Conservation (phyloP, 805 yeast genomes). For the Cyberlindnera xishuangbannaensis region DNA sequence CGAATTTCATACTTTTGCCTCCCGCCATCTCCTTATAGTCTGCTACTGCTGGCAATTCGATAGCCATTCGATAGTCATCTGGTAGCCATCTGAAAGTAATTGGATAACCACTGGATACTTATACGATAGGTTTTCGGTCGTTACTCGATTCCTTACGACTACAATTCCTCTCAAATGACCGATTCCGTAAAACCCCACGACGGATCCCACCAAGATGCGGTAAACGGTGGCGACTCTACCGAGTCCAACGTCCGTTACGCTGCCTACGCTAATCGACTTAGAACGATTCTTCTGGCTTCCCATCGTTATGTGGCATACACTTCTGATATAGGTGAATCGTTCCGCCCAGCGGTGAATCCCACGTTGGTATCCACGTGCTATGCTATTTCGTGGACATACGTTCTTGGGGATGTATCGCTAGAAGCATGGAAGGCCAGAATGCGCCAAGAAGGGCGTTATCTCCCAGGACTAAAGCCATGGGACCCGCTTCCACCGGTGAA, state of each 20-base stretch:
- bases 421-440: slow-evolving; percentile 68
- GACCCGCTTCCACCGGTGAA: slow-evolving; percentile 39
- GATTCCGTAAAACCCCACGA: too few species aligned
- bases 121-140: too few species aligned
- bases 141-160: too few species aligned
- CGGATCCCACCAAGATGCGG: slow-evolving; percentile 11
- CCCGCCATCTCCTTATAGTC: too few species aligned
- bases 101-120: too few species aligned
- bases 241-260: slow-evolving; percentile 62
- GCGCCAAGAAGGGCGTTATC: slow-evolving; percentile 59
- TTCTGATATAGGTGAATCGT: slow-evolving; percentile 81
- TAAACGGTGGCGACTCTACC: slow-evolving; percentile 33
- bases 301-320: slow-evolving; percentile 84
- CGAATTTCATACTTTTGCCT: too few species aligned
- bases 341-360: slow-evolving; percentile 77
- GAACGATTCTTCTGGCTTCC: slow-evolving; percentile 66
- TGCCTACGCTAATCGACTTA: slow-evolving; percentile 70
- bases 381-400: slow-evolving; percentile 70
- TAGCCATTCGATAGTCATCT: too few species aligned
- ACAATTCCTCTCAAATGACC: too few species aligned
- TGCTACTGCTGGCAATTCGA: too few species aligned
- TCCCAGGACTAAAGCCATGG: slow-evolving; percentile 67
- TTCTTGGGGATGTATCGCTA: slow-evolving; percentile 67
- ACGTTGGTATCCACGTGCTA: slow-evolving; percentile 57
- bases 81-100: too few species aligned